A percentile compares a stretch with the other conserved stretches of the same genome.
Conservation (phyloP, 1,139 yeast genomes). For the Lodderomyces orthopsilosis region DNA sequence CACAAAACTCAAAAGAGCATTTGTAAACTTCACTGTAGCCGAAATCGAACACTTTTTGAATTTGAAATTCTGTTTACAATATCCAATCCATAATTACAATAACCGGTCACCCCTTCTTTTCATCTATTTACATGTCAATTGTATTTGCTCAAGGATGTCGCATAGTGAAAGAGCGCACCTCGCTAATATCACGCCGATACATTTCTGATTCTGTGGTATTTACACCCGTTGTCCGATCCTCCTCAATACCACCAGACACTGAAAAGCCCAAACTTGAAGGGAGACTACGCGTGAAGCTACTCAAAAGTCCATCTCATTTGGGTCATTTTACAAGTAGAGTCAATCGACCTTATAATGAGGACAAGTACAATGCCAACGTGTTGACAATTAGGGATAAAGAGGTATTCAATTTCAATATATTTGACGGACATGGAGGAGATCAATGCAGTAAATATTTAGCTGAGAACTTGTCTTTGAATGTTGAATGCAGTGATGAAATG, state of each 20-base stretch:
- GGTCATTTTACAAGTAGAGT: constrained; percentile 82
- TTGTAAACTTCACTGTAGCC: not conserved
- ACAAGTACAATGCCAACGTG: constrained; percentile 64
- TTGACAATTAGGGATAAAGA: constrained; percentile 29
- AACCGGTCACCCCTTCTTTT: not conserved
- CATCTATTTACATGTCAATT: not conserved
- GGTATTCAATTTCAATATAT: constrained; percentile 65
- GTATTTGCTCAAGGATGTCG: not conserved
- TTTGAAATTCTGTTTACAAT: not conserved
- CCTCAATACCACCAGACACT: constrained; percentile 11
- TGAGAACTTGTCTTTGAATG: constrained; percentile 49
- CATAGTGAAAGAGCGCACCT: not conserved
- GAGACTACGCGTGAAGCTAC: constrained; percentile 47
- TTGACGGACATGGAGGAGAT: constrained; percentile 94
- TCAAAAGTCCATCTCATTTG: constrained; percentile 69
- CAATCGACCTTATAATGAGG: constrained; percentile 78
- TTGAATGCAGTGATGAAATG: constrained; percentile 43
- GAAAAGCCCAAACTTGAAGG: constrained; percentile 21
- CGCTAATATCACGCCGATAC: not conserved
- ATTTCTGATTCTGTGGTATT: constrained; percentile 26
- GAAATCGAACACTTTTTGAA: not conserved
- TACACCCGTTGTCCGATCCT: constrained; percentile 24
- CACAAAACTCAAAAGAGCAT: not conserved
- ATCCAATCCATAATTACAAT: too few relatives aligned
- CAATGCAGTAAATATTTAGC: constrained; percentile 65